Conservation (phyloP, 2,329 filamentous ascomycete species). For the Colletotrichum cereale region DNA sequence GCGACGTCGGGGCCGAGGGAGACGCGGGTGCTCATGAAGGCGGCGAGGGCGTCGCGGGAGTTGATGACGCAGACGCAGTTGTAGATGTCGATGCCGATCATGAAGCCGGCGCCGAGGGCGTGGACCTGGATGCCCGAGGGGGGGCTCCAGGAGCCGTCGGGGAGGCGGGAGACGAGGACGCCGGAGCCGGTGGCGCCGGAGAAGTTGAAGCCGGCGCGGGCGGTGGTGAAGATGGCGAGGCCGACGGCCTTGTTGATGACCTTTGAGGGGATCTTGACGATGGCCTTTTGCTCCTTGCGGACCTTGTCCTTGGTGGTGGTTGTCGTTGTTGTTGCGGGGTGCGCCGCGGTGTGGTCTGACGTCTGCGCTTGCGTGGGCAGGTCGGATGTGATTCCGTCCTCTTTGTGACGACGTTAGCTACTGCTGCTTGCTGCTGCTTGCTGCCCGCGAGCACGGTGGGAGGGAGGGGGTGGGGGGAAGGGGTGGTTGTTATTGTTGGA, state of each 20-base stretch:
- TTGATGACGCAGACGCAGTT: conserved; percentile 92
- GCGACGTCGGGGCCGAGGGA: conserved; percentile 84
- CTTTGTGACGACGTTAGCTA: conserved; percentile 47
- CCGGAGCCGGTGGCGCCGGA: conserved; percentile 77
- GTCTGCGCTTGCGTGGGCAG: conserved; percentile 44
- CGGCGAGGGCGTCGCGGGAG: conserved; percentile 78
- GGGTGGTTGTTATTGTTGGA: conserved; percentile 17
- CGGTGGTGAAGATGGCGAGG: conserved; percentile 79
- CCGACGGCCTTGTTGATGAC: conserved; percentile 76
- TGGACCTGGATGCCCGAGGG: conserved; percentile 87
- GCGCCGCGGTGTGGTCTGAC: conserved; percentile 39
- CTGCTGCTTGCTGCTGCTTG: too few relatives aligned
- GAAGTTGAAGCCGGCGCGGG: conserved; percentile 75
- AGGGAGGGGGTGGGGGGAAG: too few relatives aligned
- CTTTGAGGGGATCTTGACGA: conserved; percentile 67
- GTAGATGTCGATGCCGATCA: conserved; percentile 88
- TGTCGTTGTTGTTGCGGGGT: conserved; percentile 19
- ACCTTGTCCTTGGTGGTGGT: conserved; percentile 44
- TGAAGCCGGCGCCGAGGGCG: conserved; percentile 82
- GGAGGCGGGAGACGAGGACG: conserved; percentile 71
- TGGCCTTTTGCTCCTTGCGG: conserved; percentile 57
- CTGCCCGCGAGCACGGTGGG: too few relatives aligned
- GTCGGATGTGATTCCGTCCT: conserved; percentile 66
- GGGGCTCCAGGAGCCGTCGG: conserved; percentile 80
- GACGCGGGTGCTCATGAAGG: conserved; percentile 80